Evolutionary conservation across 106 monocot genomes (phyloP).

Genomic region (Dendrobium nobile): DNA sequence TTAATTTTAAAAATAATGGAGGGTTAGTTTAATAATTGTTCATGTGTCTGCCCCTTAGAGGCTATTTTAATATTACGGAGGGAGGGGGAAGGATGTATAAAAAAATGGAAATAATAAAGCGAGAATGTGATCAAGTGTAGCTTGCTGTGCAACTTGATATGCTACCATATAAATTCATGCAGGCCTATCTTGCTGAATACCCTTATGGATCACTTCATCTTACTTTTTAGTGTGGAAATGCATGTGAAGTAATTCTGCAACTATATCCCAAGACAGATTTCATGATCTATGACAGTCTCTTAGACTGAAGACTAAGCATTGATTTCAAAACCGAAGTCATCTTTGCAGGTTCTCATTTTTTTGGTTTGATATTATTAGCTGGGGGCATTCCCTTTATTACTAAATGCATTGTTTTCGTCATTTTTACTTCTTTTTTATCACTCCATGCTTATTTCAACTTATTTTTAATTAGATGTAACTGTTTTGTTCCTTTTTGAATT

Average conservation of each 20-base stretch:
- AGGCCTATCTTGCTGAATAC: not conserved
- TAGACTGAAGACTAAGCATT: not conserved
- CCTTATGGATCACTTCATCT: not conserved
- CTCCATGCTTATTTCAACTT: not conserved
- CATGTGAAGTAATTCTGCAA: not conserved
- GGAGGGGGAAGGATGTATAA: not conserved
- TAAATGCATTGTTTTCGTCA: not conserved
- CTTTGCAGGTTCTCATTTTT: not conserved
- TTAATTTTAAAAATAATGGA: not conserved
- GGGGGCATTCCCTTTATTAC: not conserved
- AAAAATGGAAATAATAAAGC: not conserved
- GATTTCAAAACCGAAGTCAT: not conserved
- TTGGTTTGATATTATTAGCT: not conserved
- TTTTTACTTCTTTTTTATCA: not conserved
- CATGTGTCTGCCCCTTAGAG: not conserved
- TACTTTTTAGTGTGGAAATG: not conserved
- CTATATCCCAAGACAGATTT: not conserved
- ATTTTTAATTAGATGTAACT: not conserved
- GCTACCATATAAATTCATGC: not conserved
- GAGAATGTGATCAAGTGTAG: not conserved
- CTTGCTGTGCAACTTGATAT: not conserved
- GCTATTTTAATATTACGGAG: not conserved
- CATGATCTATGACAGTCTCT: not conserved
- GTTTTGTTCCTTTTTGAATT: not conserved
- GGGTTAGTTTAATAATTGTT: not conserved